Conservation (phyloP, 2,329 filamentous ascomycete genomes). For the Rugonectria rugulosa region DNA sequence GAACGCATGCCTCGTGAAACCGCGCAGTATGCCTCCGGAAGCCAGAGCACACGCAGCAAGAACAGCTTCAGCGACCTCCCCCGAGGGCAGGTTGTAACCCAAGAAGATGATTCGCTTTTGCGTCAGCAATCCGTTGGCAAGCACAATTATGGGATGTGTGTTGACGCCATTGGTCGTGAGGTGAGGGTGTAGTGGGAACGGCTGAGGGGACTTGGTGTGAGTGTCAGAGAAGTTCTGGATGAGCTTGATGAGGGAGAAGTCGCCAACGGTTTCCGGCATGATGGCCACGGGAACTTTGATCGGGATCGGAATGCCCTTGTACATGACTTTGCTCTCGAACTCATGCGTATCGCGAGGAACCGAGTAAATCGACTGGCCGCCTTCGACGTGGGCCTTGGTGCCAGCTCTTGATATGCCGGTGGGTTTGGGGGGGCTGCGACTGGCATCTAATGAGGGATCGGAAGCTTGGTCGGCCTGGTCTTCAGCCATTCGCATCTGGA, state of each 20-base stretch:
- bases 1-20: conserved; percentile 95
- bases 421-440: conserved; percentile 55
- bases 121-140: conserved; percentile 92
- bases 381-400: conserved; percentile 68
- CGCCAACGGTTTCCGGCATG: conserved; percentile 94
- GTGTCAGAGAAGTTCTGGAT: conserved; percentile 91
- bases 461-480: conserved; percentile 57
- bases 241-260: conserved; percentile 96
- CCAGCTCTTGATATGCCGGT: conserved; percentile 66
- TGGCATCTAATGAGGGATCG: conserved; percentile 51
- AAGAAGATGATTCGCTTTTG: conserved; percentile 97
- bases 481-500: conserved; percentile 79
- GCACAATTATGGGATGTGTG: conserved; percentile 93
- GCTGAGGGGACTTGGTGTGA: conserved; percentile 82
- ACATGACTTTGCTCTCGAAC: conserved; percentile 93
- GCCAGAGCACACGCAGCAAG: conserved; percentile 94
- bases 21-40: conserved; percentile 88
- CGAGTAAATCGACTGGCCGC: conserved; percentile 69
- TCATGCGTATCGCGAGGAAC: conserved; percentile 96
- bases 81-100: conserved; percentile 92
- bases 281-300: conserved; percentile 95
- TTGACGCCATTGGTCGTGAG: conserved; percentile 88
- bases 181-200: conserved; percentile 87
- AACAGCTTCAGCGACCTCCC: conserved; percentile 97
- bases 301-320: conserved; percentile 95